Evolutionary conservation across 2,329 filamentous ascomycete species (phyloP).

Genomic region (Emergomyces africanus): DNA sequence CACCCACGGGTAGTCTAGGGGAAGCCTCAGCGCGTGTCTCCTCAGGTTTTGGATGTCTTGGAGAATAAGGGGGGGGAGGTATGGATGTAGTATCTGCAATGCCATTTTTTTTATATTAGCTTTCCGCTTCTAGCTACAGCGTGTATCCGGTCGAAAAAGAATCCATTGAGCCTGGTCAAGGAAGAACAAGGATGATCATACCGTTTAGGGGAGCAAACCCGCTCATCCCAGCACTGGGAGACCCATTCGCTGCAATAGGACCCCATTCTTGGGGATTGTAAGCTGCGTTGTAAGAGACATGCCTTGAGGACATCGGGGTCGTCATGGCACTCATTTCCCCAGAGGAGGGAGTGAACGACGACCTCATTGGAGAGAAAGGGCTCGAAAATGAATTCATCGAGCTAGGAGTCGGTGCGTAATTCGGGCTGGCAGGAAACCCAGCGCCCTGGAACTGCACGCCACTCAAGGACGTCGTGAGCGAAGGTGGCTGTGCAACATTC

Average conservation of each 20-base stretch:
- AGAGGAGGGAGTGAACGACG: constrained; percentile 27
- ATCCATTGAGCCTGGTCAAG: background rate
- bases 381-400: constrained; percentile 30
- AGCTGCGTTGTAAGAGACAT: constrained; percentile 28
- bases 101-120: background rate
- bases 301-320: constrained; percentile 33
- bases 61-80: constrained; percentile 12
- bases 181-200: constrained; percentile 8
- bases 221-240: constrained; percentile 16
- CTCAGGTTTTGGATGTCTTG: constrained; percentile 1
- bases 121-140: background rate
- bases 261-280: constrained; percentile 41
- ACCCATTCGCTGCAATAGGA: constrained; percentile 18
- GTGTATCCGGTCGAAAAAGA: background rate
- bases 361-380: constrained; percentile 25
- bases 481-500: constrained; percentile 30
- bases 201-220: constrained; percentile 18
- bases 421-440: constrained; percentile 17
- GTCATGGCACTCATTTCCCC: constrained; percentile 23
- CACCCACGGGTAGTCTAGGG: background rate
- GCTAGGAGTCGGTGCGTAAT: constrained; percentile 25
- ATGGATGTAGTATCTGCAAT: background rate
- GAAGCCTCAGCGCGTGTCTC: background rate
- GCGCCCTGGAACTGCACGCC: constrained; percentile 25
- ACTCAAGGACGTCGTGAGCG: constrained; percentile 30